Conservation (phyloP, 2,329 filamentous ascomycete species). For the Penicillium palitans region DNA sequence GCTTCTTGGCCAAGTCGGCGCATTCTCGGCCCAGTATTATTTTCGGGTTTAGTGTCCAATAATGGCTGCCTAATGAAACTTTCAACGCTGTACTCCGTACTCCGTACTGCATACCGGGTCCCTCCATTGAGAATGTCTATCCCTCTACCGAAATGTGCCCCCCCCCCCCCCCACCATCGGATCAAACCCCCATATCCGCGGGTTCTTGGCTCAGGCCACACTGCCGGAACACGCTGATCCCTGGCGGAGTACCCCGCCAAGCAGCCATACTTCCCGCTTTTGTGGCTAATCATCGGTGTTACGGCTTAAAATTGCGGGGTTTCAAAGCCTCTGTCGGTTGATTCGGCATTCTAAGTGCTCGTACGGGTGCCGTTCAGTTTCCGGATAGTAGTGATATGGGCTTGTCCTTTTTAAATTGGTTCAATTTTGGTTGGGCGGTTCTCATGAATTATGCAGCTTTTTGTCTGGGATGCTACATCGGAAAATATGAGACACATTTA, state of each 20-base stretch:
- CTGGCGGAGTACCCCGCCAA: background rate
- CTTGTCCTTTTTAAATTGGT: background rate
- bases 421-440: background rate
- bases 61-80: background rate
- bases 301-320: background rate
- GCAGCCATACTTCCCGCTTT: background rate
- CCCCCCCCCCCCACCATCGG: background rate
- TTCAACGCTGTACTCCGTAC: too few species aligned
- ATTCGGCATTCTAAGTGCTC: background rate
- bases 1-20: background rate
- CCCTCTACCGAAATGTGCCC: background rate
- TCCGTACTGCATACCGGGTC: background rate
- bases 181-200: background rate
- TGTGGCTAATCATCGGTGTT: conserved; percentile 6
- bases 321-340: background rate
- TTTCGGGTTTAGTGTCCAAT: background rate
- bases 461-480: background rate
- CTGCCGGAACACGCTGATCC: background rate
- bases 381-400: background rate
- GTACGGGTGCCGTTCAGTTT: background rate
- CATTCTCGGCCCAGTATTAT: background rate
- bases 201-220: background rate
- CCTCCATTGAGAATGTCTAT: background rate
- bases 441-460: background rate
- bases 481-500: background rate